A percentile compares a stretch with the other conserved stretches of the same genome.
Evolutionary conservation across 31 red algal species (phyloP).

Genomic region (Porphyra umbilicalis): DNA sequence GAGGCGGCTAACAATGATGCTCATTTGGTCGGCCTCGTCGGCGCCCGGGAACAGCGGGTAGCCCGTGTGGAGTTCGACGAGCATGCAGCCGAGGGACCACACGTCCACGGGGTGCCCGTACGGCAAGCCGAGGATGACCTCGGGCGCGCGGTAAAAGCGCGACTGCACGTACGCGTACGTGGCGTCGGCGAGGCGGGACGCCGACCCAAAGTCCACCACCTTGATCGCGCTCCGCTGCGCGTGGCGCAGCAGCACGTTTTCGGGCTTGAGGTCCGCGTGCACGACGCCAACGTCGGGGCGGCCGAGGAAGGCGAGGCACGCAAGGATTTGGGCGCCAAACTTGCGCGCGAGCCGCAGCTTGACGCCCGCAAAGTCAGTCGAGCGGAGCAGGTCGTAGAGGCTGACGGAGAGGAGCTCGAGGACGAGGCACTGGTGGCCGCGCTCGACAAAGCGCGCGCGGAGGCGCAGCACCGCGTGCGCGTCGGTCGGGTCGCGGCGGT

Average conservation of each 20-base stretch:
- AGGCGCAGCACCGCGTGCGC: conserved; percentile 76
- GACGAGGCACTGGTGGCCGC: conserved; percentile 91
- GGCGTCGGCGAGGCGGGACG: conserved; percentile 42
- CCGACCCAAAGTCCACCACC: conserved; percentile 93
- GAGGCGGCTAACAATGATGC: conserved; percentile 77
- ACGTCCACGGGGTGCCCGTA: conserved; percentile 83
- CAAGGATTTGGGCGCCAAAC: conserved; percentile 82
- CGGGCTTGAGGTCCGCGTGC: conserved; percentile 97
- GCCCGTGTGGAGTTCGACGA: conserved; percentile 86
- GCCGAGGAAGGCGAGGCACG: conserved; percentile 60
- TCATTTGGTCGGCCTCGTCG: conserved; percentile 78
- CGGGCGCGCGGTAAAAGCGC: conserved; percentile 93
- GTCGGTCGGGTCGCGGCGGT: conserved; percentile 55
- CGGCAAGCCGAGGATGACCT: conserved; percentile 82
- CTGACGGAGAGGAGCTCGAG: conserved; percentile 78
- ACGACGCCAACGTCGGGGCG: conserved; percentile 63
- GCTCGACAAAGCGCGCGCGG: conserved; percentile 80
- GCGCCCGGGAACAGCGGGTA: conserved; percentile 86
- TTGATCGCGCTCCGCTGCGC: conserved; percentile 77
- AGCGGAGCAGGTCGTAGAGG: conserved; percentile 80
- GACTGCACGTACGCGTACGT: conserved; percentile 91
- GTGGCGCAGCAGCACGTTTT: conserved; percentile 91
- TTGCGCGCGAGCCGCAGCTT: conserved; percentile 68
- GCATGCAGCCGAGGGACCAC: conserved; percentile 95
- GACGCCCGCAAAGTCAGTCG: conserved; percentile 75